Base-by-base conservation (phyloP, 1,139 yeast genomes). In the Magnusiomyces suaveolens region DNA sequence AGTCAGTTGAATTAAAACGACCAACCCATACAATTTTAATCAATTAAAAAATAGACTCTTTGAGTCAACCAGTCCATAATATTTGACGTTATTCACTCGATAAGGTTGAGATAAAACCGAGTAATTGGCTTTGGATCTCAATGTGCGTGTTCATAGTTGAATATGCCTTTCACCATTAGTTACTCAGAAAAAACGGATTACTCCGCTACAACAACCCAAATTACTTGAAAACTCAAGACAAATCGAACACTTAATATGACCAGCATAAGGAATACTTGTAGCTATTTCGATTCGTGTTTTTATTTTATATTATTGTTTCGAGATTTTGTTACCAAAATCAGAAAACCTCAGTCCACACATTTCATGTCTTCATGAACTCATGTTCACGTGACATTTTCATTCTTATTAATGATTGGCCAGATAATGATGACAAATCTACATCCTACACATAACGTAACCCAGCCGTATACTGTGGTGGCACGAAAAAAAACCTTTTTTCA, bases 1-100 rank as follows among this genome's bases (percentile, higher is more conserved):
- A 50, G 29, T 55, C 59, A 1, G 67, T 60, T 14, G 69, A 67
- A 49, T 65, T 67, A 58, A 58, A 67, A 54, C 70, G 61, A 43
- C 56, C 38, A 23, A 36, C 6, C 33, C 33, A 38, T 2, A 21
- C 33, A 24, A 44, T 14, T 33, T 33, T 10, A 23, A 20, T 6
- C 25, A 6, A 25, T 21, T 43, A 6, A 26, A 23, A 43, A 16
- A 24, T 41, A 3, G 44, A 41, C 18, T 24, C 6, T 6, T 29
- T 29, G 33, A 29, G 12, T 6, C 33, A 29, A 29, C 33, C 12
- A 12, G 33, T 29, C 33, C 33, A 29, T 6, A 6, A 12, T 12
- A 12, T 29, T 29, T 29, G 33, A 6, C 12, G 33, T 6, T 12
- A 29, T 29, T 29, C 10, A 29, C 33, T 6, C 33, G 10, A 29